Conservation (phyloP, 2,329 filamentous ascomycete species). For the Stylonectria norvegica region DNA sequence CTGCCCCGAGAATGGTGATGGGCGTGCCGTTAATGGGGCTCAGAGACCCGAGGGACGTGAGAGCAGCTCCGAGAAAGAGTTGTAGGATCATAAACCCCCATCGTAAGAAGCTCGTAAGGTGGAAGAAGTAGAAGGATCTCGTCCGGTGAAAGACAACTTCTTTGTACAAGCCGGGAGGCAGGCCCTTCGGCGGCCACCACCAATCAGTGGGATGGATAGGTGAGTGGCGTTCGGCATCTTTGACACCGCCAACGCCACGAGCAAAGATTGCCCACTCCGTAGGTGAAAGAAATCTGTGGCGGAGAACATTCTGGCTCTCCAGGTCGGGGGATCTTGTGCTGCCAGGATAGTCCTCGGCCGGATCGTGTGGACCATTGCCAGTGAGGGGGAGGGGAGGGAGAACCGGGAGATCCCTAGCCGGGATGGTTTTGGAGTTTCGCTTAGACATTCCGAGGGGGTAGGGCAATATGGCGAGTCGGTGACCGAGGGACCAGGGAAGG, state of each 20-base stretch:
- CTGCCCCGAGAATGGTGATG: conserved; percentile 48
- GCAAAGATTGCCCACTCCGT: conserved; percentile 47
- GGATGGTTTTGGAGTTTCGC: not conserved
- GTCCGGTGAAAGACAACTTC: conserved; percentile 45
- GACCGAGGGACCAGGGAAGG: not conserved
- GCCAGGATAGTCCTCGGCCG: not conserved
- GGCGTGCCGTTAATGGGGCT: conserved; percentile 34
- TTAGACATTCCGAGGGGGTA: conserved; percentile 1
- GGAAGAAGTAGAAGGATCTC: conserved; percentile 44
- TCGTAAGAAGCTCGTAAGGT: conserved; percentile 39
- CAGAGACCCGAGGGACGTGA: conserved; percentile 49
- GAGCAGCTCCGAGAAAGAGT: conserved; percentile 45
- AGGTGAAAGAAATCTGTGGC: conserved; percentile 40
- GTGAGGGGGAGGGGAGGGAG: not conserved
- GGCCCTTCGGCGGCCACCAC: conserved; percentile 46
- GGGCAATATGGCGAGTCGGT: not conserved
- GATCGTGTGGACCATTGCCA: not conserved
- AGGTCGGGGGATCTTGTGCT: conserved; percentile 3
- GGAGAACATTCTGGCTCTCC: conserved; percentile 14
- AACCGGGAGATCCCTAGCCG: not conserved
- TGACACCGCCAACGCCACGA: conserved; percentile 45
- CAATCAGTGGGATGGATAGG: conserved; percentile 41
- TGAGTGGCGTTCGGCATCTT: conserved; percentile 41
- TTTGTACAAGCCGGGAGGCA: conserved; percentile 48
- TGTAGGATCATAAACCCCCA: conserved; percentile 49